Conservation (phyloP, 805 yeast species). For the Wickerhamomyces tratensis region DNA sequence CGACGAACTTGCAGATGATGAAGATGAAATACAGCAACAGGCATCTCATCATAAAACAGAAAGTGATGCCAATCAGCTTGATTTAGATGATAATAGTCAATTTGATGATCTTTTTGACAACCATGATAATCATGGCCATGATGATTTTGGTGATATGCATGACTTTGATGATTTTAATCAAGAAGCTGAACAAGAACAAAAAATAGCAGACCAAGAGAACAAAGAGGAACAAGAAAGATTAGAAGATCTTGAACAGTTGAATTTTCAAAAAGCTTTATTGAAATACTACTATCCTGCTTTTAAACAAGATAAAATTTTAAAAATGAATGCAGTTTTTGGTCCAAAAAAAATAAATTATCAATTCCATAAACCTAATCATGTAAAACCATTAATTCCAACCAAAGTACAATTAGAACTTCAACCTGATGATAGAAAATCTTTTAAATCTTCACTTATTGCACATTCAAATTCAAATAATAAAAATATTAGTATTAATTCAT, state of each 20-base stretch:
- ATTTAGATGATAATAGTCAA: slow-evolving; percentile 21
- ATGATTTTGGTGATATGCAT: slow-evolving; percentile 7
- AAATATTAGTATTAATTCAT: slow-evolving; percentile 1
- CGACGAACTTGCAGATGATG: slow-evolving; percentile 87
- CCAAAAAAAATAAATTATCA: slow-evolving; percentile 49
- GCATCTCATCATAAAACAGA: slow-evolving; percentile 3
- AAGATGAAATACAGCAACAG: slow-evolving; percentile 26
- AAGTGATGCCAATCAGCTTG: neutral
- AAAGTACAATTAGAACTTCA: slow-evolving; percentile 52
- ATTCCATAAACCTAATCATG: slow-evolving; percentile 28
- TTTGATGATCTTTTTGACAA: slow-evolving; percentile 9
- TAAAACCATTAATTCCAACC: slow-evolving; percentile 39
- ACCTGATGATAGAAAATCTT: slow-evolving; percentile 46
- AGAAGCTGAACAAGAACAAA: neutral
- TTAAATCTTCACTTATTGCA: slow-evolving; percentile 25
- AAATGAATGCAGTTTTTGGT: slow-evolving; percentile 56
- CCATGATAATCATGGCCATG: slow-evolving; percentile 18
- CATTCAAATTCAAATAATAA: slow-evolving; percentile 6
- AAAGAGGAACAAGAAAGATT: slow-evolving; percentile 7
- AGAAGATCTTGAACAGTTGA: slow-evolving; percentile 16
- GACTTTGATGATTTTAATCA: slow-evolving; percentile 11
- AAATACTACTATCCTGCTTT: slow-evolving; percentile 55
- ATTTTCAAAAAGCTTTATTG: slow-evolving; percentile 24
- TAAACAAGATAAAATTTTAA: slow-evolving; percentile 41
- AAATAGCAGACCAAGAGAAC: slow-evolving; percentile 2